Evolutionary conservation across 805 yeast species (phyloP), one percentile per base, ranked within the genome.

Genomic region (Kodamaea sagamina): DNA sequence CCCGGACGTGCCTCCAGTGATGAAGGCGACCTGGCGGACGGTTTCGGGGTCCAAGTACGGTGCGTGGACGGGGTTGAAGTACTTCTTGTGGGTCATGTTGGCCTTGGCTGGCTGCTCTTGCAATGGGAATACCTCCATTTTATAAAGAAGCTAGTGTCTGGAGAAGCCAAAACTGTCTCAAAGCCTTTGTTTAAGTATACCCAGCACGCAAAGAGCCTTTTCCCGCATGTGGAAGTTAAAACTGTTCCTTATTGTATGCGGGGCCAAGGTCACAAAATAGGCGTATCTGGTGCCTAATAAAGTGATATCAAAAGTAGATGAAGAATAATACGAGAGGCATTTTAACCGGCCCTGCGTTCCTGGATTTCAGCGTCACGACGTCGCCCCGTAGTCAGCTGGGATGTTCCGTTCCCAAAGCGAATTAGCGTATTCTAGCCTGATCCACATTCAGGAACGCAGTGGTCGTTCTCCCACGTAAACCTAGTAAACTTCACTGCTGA

Each of bases 1-100:
- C 6, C 75, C 75, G 4, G 65, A 58, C 36, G 64, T 65, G 9
- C 69, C 74, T 4, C 74, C 75, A 4, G 75, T 69, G 9, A 70
- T 55, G 5, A 65, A 50, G 1, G 59, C 72, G 4, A 62, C 67
- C 29, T 63, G 48, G 6, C 60, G 50, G 9, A 61, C 60, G 4
- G 19, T 41, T 11, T 35, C 29, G 0, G 71, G 71, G 28, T 67
- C 47, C 29, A 49, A 52, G 47, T 60, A 70, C 2, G 55, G 53
- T 4, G 68, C 68, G 2, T 54, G 48, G 10, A 39, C 39, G 3
- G 71, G 70, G 19, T 65, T 49, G 44, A 51, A 66, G 35, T 50
- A 63, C 24, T 39, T 41, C 12, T 35, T 36, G 16, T 24, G 39
- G 16, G 29, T 25, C 41, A 38, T 38, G 11, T 15, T 15, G 9